phyloP scores from a whole-genome alignment of 192 early-diverging fungal genomes.

The Anaeromyces robustus region DNA sequence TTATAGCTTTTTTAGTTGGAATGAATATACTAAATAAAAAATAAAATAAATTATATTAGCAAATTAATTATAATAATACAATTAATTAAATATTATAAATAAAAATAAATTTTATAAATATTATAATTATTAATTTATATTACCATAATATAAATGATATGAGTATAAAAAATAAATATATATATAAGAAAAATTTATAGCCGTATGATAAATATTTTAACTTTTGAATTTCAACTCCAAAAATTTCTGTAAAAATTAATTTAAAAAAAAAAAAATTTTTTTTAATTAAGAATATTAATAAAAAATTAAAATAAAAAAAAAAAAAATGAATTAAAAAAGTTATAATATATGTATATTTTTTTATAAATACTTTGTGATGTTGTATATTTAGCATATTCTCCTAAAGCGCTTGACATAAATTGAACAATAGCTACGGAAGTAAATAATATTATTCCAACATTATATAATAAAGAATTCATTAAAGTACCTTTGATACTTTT shows the following conservation, averaged over 20 bases:
- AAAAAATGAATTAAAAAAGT: background rate
- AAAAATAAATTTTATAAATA: too few species aligned
- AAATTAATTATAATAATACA: too few species aligned
- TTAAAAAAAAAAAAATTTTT: too few species aligned
- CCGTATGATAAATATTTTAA: constrained; percentile 26
- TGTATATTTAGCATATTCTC: constrained; percentile 31
- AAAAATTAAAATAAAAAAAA: constrained; percentile 2
- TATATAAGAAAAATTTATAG: constrained; percentile 22
- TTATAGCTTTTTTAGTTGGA: too few species aligned
- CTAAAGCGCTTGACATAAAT: constrained; percentile 34
- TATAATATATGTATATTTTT: background rate
- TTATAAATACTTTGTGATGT: constrained; percentile 24
- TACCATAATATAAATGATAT: too few species aligned
- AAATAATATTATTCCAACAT: constrained; percentile 34
- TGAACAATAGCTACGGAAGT: constrained; percentile 37
- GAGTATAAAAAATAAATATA: too few species aligned
- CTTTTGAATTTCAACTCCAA: constrained; percentile 35
- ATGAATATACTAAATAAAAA: too few species aligned
- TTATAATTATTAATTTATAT: too few species aligned
- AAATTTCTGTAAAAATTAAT: constrained; percentile 21
- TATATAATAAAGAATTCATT: constrained; percentile 44
- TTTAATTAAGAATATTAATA: too few species aligned
- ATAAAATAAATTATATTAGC: too few species aligned
- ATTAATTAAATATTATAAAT: too few species aligned
- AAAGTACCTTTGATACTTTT: constrained; percentile 39